These are phyloP conservation scores for Tubosaeta sp. DNA, from an alignment of 768 basidiomycete genomes.

Conservation along the genomic window DNA sequence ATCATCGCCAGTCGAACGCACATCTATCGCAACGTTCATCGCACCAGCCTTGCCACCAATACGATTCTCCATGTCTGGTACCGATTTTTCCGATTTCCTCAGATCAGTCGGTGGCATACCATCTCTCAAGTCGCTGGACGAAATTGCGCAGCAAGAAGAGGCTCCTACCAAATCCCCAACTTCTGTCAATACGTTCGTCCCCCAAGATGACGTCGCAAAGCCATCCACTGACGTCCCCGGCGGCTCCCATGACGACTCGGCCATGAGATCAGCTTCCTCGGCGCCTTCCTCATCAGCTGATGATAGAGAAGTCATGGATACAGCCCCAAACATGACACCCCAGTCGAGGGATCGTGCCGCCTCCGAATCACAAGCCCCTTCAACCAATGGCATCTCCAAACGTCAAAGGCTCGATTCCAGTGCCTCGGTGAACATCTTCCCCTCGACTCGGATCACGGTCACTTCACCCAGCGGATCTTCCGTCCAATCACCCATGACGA, in stretches of 20 bases:
- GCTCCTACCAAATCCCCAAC: conserved; percentile 25
- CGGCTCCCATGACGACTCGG: neutral
- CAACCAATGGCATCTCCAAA: conserved; percentile 2
- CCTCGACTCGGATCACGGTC: conserved; percentile 39
- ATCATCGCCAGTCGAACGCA: conserved; percentile 61
- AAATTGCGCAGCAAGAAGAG: conserved; percentile 41
- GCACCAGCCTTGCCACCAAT: conserved; percentile 88
- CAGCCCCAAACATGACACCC: conserved; percentile 8
- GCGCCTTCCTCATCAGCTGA: neutral
- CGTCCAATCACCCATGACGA: conserved; percentile 20
- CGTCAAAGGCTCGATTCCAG: conserved; percentile 27
- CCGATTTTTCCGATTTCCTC: conserved; percentile 77
- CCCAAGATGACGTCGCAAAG: conserved; percentile 3
- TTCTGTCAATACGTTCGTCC: conserved; percentile 17
- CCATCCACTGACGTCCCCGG: neutral
- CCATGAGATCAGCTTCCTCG: neutral
- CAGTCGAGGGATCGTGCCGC: conserved; percentile 26
- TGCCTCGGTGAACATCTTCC: conserved; percentile 16
- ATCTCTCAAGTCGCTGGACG: conserved; percentile 44
- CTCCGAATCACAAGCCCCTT: conserved; percentile 30
- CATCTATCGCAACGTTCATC: conserved; percentile 72
- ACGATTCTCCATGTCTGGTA: conserved; percentile 80
- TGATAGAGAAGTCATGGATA: conserved; percentile 11
- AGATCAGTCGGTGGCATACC: conserved; percentile 52
- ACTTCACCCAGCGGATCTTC: conserved; percentile 38